phyloP scores from a whole-genome alignment of 2,329 filamentous ascomycete species.

The Immersiporthe knoxdaviesiana region DNA sequence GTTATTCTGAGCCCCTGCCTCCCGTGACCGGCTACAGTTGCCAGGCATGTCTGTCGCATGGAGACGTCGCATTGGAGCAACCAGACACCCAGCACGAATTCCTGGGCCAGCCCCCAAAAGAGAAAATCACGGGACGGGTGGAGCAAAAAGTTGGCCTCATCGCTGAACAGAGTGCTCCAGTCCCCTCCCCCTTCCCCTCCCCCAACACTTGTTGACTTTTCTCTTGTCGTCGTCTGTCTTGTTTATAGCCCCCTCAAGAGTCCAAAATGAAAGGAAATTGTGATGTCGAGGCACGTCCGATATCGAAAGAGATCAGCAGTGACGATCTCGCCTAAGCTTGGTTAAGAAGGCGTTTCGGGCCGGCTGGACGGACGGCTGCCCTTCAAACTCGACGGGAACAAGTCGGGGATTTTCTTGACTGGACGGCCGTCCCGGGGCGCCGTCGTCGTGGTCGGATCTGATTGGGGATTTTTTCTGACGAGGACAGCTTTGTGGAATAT shows the following conservation, averaged over 20 bases:
- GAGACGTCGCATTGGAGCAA: neutral
- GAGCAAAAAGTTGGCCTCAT: neutral
- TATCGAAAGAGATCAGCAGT: conserved; percentile 19
- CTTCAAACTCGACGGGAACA: neutral
- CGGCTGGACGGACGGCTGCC: conserved; percentile 18
- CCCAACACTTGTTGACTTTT: neutral
- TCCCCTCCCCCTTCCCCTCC: no score
- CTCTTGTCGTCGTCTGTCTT: neutral
- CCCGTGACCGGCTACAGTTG: neutral
- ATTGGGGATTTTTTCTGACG: neutral
- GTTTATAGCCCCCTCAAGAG: neutral
- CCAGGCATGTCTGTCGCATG: conserved; percentile 6
- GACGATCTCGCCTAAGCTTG: conserved; percentile 23
- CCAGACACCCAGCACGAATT: neutral
- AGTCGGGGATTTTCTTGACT: neutral
- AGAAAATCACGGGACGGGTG: neutral
- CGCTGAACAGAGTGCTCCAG: neutral
- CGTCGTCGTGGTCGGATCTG: conserved; percentile 4
- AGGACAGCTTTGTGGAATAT: neutral
- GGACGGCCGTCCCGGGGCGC: neutral
- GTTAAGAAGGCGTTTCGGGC: conserved; percentile 25
- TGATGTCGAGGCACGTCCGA: conserved; percentile 11
- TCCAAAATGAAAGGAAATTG: no score
- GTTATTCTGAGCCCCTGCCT: neutral
- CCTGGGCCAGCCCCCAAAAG: neutral